Base-by-base conservation (phyloP, 495 filamentous ascomycete species). In the Coniosporium apollinis region DNA sequence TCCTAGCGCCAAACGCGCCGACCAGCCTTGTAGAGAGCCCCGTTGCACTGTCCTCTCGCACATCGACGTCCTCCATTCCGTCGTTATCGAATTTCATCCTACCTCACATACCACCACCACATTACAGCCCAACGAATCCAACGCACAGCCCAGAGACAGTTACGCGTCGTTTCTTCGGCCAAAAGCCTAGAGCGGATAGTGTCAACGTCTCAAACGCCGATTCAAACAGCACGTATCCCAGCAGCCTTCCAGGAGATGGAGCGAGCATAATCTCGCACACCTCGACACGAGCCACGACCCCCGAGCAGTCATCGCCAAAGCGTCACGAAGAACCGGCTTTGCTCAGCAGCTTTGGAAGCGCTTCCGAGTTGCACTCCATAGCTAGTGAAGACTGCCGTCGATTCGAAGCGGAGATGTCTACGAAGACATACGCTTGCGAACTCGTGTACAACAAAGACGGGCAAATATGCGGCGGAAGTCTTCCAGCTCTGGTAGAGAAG, bases 371-470 rank as follows among this genome's bases (percentile, higher is more conserved):
- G 10, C 48, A 45, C 7, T 55, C 56, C 11, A 29, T 44, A 21
- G 43, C 39, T 5, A 71, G 67, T 10, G 84, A 89, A 35, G 79
- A 82, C 38, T 63, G 65, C 9, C 74, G 82, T 22, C 81, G 83
- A 33, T 67, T 72, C 0, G 86, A 94, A 51, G 75, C 70, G n/a
- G 76, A 79, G 42, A 54, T 92, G 14, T 55, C 89, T 5, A 79
- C 82, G 50, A 89, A 76, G 58, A 91, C 84, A 0, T 93, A 70
- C 47, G 81, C 82, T 0, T 79, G 94, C 43, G 91, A 99, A 47
- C 59, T 99, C 16, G 70, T 89, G 36, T 79, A 76, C 49, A 94
- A 91, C 60, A 92, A 91, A 52, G 87, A 94, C 38, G 86, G 87
- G 11, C 81, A 94, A 41, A 75, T 96, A n/a, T 77, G 79, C 37